Evolutionary conservation across 805 yeast genomes (phyloP).

Genomic region (Candida maltosa): DNA sequence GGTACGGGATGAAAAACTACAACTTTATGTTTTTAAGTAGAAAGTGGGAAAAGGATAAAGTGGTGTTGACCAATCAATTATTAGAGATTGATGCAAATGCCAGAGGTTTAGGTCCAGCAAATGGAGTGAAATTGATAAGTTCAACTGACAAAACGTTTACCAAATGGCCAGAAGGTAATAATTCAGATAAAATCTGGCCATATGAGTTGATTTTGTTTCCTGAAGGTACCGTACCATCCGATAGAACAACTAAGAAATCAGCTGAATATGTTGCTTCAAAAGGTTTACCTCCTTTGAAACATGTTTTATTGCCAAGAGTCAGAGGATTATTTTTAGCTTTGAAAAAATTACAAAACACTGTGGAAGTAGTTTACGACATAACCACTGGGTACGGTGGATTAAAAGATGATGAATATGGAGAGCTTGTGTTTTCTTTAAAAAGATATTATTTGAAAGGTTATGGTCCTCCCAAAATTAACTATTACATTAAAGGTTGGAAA

Average conservation of each 20-base stretch:
- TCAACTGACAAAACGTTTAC: slow-evolving; percentile 21
- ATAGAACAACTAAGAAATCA: slow-evolving; percentile 58
- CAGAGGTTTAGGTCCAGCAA: slow-evolving; percentile 52
- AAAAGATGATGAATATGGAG: slow-evolving; percentile 62
- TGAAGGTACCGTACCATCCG: slow-evolving; percentile 87
- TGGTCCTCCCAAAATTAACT: slow-evolving; percentile 65
- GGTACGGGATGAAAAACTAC: slow-evolving; percentile 80
- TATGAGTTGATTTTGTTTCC: slow-evolving; percentile 80
- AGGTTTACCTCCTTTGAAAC: slow-evolving; percentile 47
- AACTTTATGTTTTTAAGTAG: slow-evolving; percentile 78
- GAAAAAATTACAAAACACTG: slow-evolving; percentile 48
- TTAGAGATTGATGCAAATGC: slow-evolving; percentile 58
- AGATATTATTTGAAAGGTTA: slow-evolving; percentile 64
- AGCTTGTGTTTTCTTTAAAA: slow-evolving; percentile 65
- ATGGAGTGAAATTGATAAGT: slow-evolving; percentile 34
- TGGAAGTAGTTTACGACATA: slow-evolving; percentile 68
- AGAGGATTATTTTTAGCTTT: slow-evolving; percentile 75
- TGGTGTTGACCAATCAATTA: slow-evolving; percentile 53
- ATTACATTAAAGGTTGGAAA: slow-evolving; percentile 58
- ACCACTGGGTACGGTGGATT: slow-evolving; percentile 84
- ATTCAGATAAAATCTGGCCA: slow-evolving; percentile 26
- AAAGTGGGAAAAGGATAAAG: slow-evolving; percentile 79
- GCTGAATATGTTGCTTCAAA: slow-evolving; percentile 53
- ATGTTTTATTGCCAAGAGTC: slow-evolving; percentile 76
- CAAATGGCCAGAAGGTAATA: slow-evolving; percentile 27